Conservation (phyloP, 1,284 basidiomycete species). For the Meira miltonrushii region DNA sequence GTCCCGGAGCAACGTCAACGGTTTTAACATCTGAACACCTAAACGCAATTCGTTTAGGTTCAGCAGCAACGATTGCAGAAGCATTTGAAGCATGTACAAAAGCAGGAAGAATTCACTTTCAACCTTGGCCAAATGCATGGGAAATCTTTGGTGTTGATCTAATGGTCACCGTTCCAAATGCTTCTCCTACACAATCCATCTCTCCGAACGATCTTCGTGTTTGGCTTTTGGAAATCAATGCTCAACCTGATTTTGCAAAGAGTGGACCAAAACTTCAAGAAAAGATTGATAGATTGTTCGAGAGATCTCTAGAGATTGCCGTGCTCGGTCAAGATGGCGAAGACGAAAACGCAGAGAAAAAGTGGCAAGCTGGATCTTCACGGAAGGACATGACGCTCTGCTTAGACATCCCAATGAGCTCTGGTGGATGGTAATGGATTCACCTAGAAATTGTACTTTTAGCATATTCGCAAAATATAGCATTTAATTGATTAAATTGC, state of each 20-base stretch:
- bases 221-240: constrained; percentile 82
- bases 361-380: neutral
- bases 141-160: constrained; percentile 93
- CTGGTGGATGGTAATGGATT: constrained; percentile 4
- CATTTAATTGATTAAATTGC: no score
- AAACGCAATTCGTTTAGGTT: constrained; percentile 19
- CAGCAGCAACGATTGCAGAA: constrained; percentile 61
- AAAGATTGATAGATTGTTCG: constrained; percentile 75
- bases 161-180: constrained; percentile 52
- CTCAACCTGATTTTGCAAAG: constrained; percentile 91
- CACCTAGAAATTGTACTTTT: neutral
- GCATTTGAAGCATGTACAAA: constrained; percentile 78
- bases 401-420: neutral
- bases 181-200: neutral
- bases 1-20: neutral
- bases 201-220: constrained; percentile 41
- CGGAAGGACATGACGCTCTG: constrained; percentile 5
- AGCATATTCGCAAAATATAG: no score
- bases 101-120: constrained; percentile 74
- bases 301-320: constrained; percentile 33
- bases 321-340: constrained; percentile 17
- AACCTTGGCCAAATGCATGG: constrained; percentile 82
- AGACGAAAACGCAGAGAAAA: neutral
- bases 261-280: constrained; percentile 76
- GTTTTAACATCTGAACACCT: constrained; percentile 5